Conservation (phyloP, 495 filamentous ascomycete species). For the Aspergillus indologenus region DNA sequence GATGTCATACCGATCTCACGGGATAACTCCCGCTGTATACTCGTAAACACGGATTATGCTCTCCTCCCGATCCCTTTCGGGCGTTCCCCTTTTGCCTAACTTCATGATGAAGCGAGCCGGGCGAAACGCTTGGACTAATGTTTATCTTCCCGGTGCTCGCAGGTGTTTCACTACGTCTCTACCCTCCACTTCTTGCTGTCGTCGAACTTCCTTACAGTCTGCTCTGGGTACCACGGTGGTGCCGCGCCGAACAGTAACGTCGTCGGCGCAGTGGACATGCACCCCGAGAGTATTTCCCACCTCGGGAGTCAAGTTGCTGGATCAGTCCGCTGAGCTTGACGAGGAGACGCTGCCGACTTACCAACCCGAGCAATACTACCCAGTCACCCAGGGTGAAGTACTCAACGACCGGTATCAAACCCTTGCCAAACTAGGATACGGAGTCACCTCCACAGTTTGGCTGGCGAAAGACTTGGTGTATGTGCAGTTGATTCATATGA, state of each 20-base stretch:
- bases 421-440: conserved; percentile 48
- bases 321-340: conserved; percentile 22
- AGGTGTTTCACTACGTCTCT: no score
- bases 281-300: neutral
- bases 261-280: neutral
- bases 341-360: conserved; percentile 46
- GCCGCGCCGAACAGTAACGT: neutral
- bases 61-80: no score
- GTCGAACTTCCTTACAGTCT: no score
- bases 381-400: conserved; percentile 39
- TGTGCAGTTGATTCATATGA: conserved; percentile 3
- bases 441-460: conserved; percentile 49
- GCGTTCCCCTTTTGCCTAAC: no score
- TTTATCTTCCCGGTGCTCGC: no score
- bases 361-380: conserved; percentile 36
- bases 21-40: no score
- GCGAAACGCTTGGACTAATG: no score
- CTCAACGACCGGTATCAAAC: conserved; percentile 40
- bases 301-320: conserved; percentile 17
- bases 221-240: neutral
- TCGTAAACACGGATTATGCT: no score
- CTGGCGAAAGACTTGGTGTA: conserved; percentile 42
- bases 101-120: no score
- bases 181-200: no score
- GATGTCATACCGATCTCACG: conserved; percentile 2